Evolutionary conservation across 2,329 filamentous ascomycete species (phyloP).

Genomic region (Aspergillus neotritici): DNA sequence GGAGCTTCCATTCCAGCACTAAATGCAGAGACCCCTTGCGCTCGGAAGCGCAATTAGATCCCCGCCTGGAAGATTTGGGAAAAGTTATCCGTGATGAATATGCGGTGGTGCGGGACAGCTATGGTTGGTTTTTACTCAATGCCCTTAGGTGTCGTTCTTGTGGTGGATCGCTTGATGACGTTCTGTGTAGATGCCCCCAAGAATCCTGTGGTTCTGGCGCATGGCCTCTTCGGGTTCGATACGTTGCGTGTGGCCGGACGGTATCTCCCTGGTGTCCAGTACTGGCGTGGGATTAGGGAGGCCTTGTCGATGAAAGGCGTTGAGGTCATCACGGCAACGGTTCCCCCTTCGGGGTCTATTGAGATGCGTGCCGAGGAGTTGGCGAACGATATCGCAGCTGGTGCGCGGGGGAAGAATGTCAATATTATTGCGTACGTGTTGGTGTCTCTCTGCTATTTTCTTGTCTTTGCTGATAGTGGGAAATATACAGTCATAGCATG

Average conservation of each 20-base stretch:
- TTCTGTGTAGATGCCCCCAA: constrained; percentile 39
- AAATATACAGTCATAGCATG: constrained; percentile 42
- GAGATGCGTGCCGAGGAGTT: constrained; percentile 53
- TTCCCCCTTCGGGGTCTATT: constrained; percentile 56
- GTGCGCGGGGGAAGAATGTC: constrained; percentile 52
- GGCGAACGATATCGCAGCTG: constrained; percentile 47
- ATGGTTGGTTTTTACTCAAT: constrained; percentile 39
- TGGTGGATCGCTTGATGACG: not conserved
- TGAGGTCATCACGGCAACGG: constrained; percentile 56
- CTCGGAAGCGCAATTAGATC: constrained; percentile 30
- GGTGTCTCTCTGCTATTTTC: not conserved
- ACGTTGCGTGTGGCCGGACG: constrained; percentile 53
- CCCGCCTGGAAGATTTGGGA: constrained; percentile 48
- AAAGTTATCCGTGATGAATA: constrained; percentile 57
- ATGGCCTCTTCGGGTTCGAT: constrained; percentile 62
- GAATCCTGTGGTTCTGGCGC: constrained; percentile 57
- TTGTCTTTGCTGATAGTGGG: constrained; percentile 1
- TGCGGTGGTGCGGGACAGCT: constrained; percentile 53
- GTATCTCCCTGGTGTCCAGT: constrained; percentile 54
- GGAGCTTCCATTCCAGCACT: constrained; percentile 13
- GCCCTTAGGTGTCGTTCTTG: not conserved
- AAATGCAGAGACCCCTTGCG: constrained; percentile 10
- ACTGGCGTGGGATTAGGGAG: constrained; percentile 60
- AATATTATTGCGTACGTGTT: constrained; percentile 58
- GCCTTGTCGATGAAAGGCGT: constrained; percentile 52